Conservation (phyloP, 1,284 basidiomycete genomes). For the Irpex sp. region DNA sequence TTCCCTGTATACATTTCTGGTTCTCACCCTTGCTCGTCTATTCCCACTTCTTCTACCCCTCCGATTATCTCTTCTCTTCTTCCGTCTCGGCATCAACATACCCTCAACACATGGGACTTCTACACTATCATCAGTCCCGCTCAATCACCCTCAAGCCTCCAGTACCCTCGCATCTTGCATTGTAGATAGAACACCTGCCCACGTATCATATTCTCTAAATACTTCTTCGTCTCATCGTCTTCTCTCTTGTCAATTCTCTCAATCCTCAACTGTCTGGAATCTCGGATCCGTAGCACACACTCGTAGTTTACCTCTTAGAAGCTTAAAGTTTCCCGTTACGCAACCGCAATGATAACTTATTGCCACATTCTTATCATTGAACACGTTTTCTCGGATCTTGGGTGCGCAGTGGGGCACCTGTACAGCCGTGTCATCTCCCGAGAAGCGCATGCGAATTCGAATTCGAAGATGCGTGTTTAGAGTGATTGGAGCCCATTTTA, state of each 20-base stretch:
- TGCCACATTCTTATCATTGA: background rate
- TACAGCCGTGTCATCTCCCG: too few relatives aligned
- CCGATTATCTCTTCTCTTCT: background rate
- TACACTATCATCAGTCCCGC: background rate
- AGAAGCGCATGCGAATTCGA: too few relatives aligned
- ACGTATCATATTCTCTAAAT: background rate
- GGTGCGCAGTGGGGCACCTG: too few relatives aligned
- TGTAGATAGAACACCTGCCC: background rate
- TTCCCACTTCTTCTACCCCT: background rate
- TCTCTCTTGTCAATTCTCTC: background rate
- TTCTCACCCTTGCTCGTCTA: background rate
- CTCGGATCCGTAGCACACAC: background rate
- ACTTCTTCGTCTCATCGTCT: background rate
- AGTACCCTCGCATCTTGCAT: background rate
- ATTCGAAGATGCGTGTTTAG: too few relatives aligned
- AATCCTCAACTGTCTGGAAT: background rate
- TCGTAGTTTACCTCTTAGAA: background rate
- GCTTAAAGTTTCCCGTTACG: too few relatives aligned
- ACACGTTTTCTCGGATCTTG: background rate
- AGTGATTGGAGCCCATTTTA: too few relatives aligned
- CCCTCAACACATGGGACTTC: background rate
- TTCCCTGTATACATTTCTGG: background rate
- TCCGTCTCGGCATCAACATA: background rate
- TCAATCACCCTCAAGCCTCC: background rate
- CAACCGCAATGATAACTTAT: background rate